Conservation (phyloP, 352 stramenopile species). For the Globisporangium abappressorium region DNA sequence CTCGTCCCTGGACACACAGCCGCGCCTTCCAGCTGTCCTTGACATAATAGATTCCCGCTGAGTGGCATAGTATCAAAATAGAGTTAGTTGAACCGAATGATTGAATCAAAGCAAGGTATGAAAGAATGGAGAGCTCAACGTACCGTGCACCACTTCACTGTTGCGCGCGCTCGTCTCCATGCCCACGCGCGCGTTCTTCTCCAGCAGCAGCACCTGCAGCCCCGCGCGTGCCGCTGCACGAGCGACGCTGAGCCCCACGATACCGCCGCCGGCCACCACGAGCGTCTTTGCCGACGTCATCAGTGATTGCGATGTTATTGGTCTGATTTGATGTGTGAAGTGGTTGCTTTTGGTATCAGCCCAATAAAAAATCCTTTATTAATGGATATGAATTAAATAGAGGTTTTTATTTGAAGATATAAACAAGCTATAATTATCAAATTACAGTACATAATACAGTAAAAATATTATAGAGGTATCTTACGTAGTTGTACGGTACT, state of each 20-base stretch:
- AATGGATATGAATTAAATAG: too few relatives aligned
- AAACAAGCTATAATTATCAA: neutral
- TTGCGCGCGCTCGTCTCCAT: conserved; percentile 90
- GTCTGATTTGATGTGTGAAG: neutral
- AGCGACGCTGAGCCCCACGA: conserved; percentile 76
- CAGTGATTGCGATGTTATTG: neutral
- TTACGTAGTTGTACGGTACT: neutral
- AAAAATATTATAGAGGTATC: neutral
- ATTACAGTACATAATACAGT: too few relatives aligned
- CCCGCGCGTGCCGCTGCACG: conserved; percentile 49
- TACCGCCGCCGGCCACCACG: conserved; percentile 66
- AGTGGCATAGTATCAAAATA: neutral
- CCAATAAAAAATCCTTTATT: neutral
- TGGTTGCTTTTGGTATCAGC: neutral
- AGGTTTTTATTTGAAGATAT: neutral
- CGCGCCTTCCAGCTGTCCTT: conserved; percentile 84
- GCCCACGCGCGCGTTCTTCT: conserved; percentile 79
- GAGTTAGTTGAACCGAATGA: neutral
- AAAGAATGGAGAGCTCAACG: neutral
- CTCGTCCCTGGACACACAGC: conserved; percentile 88
- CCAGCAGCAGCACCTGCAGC: conserved; percentile 84
- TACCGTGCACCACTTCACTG: conserved; percentile 95
- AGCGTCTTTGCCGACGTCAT: conserved; percentile 38
- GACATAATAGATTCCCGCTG: conserved; percentile 93
- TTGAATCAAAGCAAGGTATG: conserved; percentile 1